Conservation (phyloP, 2,329 filamentous ascomycete species). For the Fusarium coffeatum region DNA sequence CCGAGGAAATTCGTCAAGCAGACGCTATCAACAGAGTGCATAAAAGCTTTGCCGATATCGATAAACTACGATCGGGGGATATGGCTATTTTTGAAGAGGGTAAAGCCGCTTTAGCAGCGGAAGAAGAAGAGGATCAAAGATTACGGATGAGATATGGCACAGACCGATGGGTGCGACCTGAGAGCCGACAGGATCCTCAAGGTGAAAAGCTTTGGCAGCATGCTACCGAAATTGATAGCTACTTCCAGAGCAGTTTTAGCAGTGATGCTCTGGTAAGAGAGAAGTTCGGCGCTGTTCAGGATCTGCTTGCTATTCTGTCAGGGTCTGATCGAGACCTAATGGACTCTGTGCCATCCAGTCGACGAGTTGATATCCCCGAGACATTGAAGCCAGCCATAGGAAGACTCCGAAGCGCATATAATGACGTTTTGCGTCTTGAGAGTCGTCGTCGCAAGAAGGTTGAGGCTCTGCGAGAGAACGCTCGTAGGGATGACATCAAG, state of each 20-base stretch:
- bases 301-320: slow-evolving; percentile 78
- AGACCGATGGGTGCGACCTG: slow-evolving; percentile 80
- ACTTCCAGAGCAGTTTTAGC: slow-evolving; percentile 74
- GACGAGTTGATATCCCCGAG: slow-evolving; percentile 81
- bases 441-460: slow-evolving; percentile 82
- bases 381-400: slow-evolving; percentile 83
- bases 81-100: slow-evolving; percentile 85
- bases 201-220: slow-evolving; percentile 78
- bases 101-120: slow-evolving; percentile 78
- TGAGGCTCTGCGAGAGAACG: slow-evolving; percentile 81
- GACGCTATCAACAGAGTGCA: slow-evolving; percentile 84
- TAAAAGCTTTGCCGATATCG: slow-evolving; percentile 86
- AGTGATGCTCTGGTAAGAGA: slow-evolving; percentile 74
- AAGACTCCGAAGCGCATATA: slow-evolving; percentile 80
- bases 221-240: slow-evolving; percentile 83
- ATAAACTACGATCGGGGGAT: slow-evolving; percentile 87
- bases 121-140: slow-evolving; percentile 84
- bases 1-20: slow-evolving; percentile 92
- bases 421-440: slow-evolving; percentile 86
- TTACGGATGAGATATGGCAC: slow-evolving; percentile 85
- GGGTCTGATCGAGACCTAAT: slow-evolving; percentile 85
- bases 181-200: slow-evolving; percentile 75
- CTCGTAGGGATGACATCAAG: slow-evolving; percentile 88
- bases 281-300: slow-evolving; percentile 82
- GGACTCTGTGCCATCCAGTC: slow-evolving; percentile 88